phyloP scores from a whole-genome alignment of 2,329 filamentous ascomycete genomes.

The Aureobasidium sp. region DNA sequence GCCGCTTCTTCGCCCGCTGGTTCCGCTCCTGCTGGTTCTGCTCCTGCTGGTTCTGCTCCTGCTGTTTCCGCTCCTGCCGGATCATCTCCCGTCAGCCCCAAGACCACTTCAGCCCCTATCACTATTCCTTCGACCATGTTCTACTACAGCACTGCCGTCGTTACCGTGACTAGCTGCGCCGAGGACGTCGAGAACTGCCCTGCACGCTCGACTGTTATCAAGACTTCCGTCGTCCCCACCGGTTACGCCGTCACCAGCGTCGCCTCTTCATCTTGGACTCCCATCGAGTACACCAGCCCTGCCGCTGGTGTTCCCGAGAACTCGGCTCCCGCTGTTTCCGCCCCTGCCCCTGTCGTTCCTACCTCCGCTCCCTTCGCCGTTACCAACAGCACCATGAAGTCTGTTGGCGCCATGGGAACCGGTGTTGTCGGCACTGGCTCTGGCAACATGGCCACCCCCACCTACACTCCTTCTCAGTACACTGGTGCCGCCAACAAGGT shows the following conservation, averaged over 20 bases:
- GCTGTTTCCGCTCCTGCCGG: constrained; percentile 13
- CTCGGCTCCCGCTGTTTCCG: constrained; percentile 6
- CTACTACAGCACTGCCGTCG: constrained; percentile 13
- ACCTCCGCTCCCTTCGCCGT: constrained; percentile 9
- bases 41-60: constrained; percentile 1
- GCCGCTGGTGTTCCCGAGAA: not conserved
- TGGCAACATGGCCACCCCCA: constrained; percentile 3
- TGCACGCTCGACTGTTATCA: constrained; percentile 15
- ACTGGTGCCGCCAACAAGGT: constrained; percentile 13
- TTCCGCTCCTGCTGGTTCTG: not conserved
- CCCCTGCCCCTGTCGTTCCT: constrained; percentile 10
- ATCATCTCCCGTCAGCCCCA: constrained; percentile 7
- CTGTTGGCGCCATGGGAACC: not conserved
- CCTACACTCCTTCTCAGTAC: not conserved
- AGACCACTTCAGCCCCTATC: not conserved
- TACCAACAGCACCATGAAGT: constrained; percentile 4
- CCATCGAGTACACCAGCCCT: constrained; percentile 12
- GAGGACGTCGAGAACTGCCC: constrained; percentile 19
- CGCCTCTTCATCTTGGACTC: constrained; percentile 14
- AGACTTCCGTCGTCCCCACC: not conserved
- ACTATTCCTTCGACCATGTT: constrained; percentile 14
- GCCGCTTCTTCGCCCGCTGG: not conserved
- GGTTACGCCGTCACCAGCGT: not conserved
- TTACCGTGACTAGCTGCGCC: constrained; percentile 31
- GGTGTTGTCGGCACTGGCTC: constrained; percentile 1